These are phyloP conservation scores for Actinomucor elegans DNA, from an alignment of 371 early-diverging fungal genomes.

Conservation along the genomic window DNA sequence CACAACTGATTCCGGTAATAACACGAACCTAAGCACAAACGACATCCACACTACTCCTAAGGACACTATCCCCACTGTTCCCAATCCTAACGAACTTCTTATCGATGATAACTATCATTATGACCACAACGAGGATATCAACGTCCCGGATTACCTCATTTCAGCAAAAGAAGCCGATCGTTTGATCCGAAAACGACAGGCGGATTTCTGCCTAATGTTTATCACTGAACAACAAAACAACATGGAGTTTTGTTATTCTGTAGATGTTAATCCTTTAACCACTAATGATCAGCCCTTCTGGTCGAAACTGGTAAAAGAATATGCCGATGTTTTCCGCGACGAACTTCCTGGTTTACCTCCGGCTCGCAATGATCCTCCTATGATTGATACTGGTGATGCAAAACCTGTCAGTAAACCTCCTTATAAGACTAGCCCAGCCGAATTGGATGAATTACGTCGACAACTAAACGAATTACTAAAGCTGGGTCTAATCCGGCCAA, in stretches of 20 bases:
- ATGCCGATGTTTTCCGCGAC: background rate
- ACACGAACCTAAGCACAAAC: too few species aligned
- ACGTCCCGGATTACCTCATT: too few species aligned
- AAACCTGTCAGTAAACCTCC: background rate
- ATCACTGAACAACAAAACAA: background rate
- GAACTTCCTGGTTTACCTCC: background rate
- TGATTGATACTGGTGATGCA: background rate
- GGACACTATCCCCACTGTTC: too few species aligned
- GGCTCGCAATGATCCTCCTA: background rate
- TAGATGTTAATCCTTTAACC: background rate
- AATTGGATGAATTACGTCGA: conserved; percentile 29
- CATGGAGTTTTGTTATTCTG: background rate
- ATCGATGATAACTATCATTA: too few species aligned
- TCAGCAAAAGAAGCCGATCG: too few species aligned
- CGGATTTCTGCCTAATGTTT: too few species aligned
- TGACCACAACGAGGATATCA: too few species aligned
- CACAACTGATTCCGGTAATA: too few species aligned
- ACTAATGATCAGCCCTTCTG: background rate
- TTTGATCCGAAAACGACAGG: too few species aligned
- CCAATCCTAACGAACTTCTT: too few species aligned
- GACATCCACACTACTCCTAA: too few species aligned
- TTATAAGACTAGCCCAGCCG: conserved; percentile 24
- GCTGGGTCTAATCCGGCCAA: conserved; percentile 17
- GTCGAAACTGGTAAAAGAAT: background rate
- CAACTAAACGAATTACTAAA: conserved; percentile 26